Percentiles rank a stretch among this genome's conserved stretches.
phyloP scores from a whole-genome alignment of 2,329 filamentous ascomycete genomes.

The Ophiostoma montium region DNA sequence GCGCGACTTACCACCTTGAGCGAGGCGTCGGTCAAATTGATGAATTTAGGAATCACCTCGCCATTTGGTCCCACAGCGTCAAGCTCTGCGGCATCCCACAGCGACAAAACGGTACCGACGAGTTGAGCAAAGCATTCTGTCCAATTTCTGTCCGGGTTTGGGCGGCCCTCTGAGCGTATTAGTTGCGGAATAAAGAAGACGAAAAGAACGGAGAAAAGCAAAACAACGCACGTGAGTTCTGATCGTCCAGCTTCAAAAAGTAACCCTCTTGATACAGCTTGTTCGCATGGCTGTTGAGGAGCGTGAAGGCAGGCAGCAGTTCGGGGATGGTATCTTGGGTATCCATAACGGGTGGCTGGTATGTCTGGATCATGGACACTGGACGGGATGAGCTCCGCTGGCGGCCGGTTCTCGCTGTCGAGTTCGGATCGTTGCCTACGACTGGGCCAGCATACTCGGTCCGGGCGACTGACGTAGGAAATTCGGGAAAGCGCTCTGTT shows the following conservation, averaged over 20 bases:
- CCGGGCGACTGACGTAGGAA: constrained; percentile 16
- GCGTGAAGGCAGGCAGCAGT: constrained; percentile 84
- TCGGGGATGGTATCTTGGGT: constrained; percentile 81
- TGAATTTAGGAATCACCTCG: constrained; percentile 46
- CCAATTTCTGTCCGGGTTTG: constrained; percentile 79
- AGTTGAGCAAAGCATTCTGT: constrained; percentile 95
- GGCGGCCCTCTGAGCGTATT: constrained; percentile 56
- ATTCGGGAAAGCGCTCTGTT: constrained; percentile 11
- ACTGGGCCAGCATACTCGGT: constrained; percentile 26
- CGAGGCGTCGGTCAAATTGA: constrained; percentile 93
- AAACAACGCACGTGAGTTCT: constrained; percentile 66
- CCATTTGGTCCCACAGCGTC: constrained; percentile 74
- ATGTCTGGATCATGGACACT: constrained; percentile 73
- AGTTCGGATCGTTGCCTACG: constrained; percentile 22
- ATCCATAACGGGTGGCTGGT: constrained; percentile 77
- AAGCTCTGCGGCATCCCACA: constrained; percentile 90
- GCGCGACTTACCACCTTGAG: constrained; percentile 72
- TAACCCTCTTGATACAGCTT: constrained; percentile 98
- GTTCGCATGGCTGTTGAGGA: constrained; percentile 87
- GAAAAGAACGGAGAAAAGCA: not conserved
- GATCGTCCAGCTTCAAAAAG: constrained; percentile 90
- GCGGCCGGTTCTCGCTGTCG: constrained; percentile 20
- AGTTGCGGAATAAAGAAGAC: constrained; percentile 7
- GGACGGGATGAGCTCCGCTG: constrained; percentile 48
- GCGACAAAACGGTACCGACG: constrained; percentile 81